Evolutionary conservation across 306 rosid species (phyloP), one percentile per base, ranked within the genome.

Genomic region (Malus asiatica): DNA sequence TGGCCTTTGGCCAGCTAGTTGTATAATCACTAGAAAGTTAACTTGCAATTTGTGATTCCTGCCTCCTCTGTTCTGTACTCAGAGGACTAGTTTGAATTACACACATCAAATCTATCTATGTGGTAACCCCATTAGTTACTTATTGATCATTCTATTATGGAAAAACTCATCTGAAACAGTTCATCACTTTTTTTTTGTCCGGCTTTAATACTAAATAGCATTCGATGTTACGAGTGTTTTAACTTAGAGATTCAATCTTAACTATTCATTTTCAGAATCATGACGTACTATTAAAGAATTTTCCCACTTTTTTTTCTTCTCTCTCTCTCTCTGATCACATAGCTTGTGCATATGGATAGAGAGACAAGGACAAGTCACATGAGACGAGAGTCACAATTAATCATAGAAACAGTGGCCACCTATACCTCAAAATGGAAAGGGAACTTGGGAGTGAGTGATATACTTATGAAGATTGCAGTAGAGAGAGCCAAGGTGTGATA

Each of bases 401-500:
- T 68, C 87, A 78, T 80, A 35, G 83, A 80, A 38, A 62, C 14
- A 1, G 75, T 76, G 58, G 83, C 83, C 58, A 64, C 11, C 76
- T 70, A 57, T 0, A 79, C 58, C 78, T 79, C 86, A 1, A 73
- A 72, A 16, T 53, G 73, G 53, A 81, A 79, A 53, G 88, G 86
- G 44, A 81, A 83, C 44, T 44, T 73, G 10, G 64, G 32, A 1
- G 86, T 81, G 13, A 84, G 83, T 3, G 52, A 35, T 10, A 75
- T 4, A 13, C 81, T 84, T 29, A 81, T 66, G 16, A 79, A 65
- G 32, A 79, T 61, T 1, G 77, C 68, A 11, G 78, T 58, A 11
- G 84, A 73, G 44, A 86, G 74, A 8, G 86, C 79, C 68, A 76
- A 3, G 25, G 90, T 86, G 68, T 8, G 48, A 78, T 6, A 78